phyloP scores from a whole-genome alignment of 768 basidiomycete genomes.

The Chlorophyllum brunneum region DNA sequence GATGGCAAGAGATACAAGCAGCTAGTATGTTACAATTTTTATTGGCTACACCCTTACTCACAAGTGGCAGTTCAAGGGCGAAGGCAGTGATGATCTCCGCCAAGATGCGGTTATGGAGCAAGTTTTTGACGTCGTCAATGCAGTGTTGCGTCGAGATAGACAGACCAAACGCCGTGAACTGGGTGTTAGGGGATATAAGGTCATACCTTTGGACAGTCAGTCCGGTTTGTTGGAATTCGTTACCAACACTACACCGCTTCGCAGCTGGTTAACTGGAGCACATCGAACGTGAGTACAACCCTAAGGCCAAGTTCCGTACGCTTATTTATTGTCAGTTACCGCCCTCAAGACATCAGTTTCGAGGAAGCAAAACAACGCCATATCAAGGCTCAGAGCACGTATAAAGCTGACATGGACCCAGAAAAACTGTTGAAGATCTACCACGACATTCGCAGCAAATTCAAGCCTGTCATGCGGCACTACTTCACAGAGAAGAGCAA shows the following conservation, averaged over 20 bases:
- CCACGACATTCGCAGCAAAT: constrained; percentile 35
- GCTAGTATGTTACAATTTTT: constrained; percentile 49
- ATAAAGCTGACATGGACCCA: constrained; percentile 18
- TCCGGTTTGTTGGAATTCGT: constrained; percentile 94
- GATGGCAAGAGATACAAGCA: constrained; percentile 70
- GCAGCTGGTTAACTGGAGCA: constrained; percentile 55
- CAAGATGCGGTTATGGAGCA: constrained; percentile 99
- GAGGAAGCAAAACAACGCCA: constrained; percentile 21
- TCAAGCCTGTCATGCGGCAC: constrained; percentile 89
- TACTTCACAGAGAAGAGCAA: constrained; percentile 92
- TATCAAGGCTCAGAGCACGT: constrained; percentile 28
- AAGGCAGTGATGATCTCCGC: constrained; percentile 85
- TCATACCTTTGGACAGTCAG: constrained; percentile 76
- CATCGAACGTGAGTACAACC: constrained; percentile 51
- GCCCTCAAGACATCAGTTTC: constrained; percentile 47
- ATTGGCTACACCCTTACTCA: constrained; percentile 11
- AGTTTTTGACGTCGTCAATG: constrained; percentile 87
- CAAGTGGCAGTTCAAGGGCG: constrained; percentile 76
- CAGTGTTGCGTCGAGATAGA: constrained; percentile 66
- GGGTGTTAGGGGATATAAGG: constrained; percentile 79
- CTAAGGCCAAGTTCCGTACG: not conserved
- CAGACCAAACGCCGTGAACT: constrained; percentile 74
- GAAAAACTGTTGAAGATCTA: constrained; percentile 29
- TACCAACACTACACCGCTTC: constrained; percentile 64
- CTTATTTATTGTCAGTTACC: constrained; percentile 48